Conservation (phyloP, 179 eudicot genomes). For the Beta corolliflora region DNA sequence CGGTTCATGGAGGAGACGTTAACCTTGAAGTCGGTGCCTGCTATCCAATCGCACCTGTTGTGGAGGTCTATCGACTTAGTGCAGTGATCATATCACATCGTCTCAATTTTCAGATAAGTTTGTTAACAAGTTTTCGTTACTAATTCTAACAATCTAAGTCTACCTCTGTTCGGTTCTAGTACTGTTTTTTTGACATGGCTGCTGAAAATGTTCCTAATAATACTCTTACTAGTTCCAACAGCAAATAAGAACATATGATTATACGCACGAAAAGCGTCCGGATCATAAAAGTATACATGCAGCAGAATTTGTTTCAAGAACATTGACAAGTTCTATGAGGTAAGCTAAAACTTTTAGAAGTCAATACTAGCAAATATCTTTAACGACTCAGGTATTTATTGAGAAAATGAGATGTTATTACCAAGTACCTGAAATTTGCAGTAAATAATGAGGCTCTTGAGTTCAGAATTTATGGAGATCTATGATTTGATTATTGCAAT, state of each 20-base stretch:
- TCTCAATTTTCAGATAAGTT: too few species aligned
- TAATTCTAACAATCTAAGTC: too few species aligned
- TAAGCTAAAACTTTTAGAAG: background rate
- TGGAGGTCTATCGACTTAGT: too few species aligned
- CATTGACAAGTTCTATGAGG: background rate
- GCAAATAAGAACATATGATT: background rate
- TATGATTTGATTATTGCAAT: slow-evolving; percentile 58
- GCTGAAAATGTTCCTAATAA: too few species aligned
- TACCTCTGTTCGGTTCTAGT: too few species aligned
- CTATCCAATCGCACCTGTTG: too few species aligned
- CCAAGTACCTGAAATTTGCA: slow-evolving; percentile 89
- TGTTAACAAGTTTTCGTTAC: too few species aligned
- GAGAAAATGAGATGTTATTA: background rate
- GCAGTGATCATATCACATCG: too few species aligned
- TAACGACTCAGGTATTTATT: background rate
- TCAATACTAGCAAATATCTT: background rate
- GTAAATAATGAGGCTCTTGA: slow-evolving; percentile 81
- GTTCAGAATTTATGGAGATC: slow-evolving; percentile 60
- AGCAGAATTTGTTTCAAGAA: background rate
- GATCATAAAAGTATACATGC: background rate
- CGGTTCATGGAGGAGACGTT: too few species aligned
- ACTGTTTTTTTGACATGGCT: too few species aligned
- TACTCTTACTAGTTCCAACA: too few species aligned
- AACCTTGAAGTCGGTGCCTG: too few species aligned
- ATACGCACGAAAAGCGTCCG: background rate